These are phyloP conservation scores for Phytophthora colocasiae DNA, from an alignment of 352 stramenopile species.

Conservation along the genomic window DNA sequence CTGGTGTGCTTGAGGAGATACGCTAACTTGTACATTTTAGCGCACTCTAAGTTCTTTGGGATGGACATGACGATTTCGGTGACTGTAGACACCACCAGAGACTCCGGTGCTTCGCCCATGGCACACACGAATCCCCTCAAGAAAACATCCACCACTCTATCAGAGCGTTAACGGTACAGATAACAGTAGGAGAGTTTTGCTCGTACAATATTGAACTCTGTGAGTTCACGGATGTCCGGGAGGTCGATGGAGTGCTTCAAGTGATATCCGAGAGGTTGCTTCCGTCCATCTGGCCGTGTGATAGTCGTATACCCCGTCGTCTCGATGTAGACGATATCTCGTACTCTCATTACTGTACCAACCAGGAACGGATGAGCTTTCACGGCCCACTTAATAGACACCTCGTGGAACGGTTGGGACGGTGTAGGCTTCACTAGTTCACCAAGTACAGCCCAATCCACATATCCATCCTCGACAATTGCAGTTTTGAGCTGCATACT, in stretches of 20 bases:
- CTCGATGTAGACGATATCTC: constrained; percentile 70
- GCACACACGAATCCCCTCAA: constrained; percentile 52
- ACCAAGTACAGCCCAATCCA: constrained; percentile 55
- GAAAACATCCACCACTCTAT: constrained; percentile 59
- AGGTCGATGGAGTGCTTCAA: constrained; percentile 70
- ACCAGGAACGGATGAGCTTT: constrained; percentile 59
- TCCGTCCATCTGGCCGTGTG: constrained; percentile 35
- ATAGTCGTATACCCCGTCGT: constrained; percentile 51
- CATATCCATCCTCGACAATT: constrained; percentile 60
- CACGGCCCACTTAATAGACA: constrained; percentile 61
- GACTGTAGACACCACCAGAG: constrained; percentile 57
- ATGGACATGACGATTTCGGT: constrained; percentile 61
- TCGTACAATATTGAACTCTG: constrained; percentile 42
- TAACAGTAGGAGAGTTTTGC: constrained; percentile 64
- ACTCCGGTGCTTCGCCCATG: constrained; percentile 50
- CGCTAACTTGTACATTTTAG: constrained; percentile 59
- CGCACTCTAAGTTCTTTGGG: constrained; percentile 53
- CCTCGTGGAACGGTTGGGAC: constrained; percentile 53
- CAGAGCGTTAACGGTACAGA: constrained; percentile 53
- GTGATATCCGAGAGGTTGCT: constrained; percentile 54
- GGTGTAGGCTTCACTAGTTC: constrained; percentile 44
- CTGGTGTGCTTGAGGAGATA: constrained; percentile 26
- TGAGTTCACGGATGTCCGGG: constrained; percentile 38
- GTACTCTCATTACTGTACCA: constrained; percentile 52
- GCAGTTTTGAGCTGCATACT: constrained; percentile 62